phyloP scores from a whole-genome alignment of 345 rosid genomes.

The Litchi chinensis region DNA sequence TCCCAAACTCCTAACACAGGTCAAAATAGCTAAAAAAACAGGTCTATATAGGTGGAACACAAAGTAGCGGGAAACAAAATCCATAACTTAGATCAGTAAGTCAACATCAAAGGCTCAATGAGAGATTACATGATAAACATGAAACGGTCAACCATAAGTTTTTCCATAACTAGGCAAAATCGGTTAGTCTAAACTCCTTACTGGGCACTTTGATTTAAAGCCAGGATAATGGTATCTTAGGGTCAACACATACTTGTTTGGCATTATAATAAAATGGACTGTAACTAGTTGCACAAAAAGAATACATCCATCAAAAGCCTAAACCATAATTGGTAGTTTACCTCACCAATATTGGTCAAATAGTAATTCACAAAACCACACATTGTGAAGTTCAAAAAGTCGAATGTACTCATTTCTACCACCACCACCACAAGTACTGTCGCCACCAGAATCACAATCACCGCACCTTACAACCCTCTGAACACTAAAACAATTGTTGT shows the following conservation, averaged over 20 bases:
- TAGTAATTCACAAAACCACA: not conserved
- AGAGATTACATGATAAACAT: not conserved
- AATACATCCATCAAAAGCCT: not conserved
- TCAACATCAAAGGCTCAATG: not conserved
- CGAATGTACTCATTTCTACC: not conserved
- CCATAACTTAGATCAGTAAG: no score
- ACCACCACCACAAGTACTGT: not conserved
- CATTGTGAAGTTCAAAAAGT: not conserved
- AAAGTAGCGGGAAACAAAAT: no score
- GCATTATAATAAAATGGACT: not conserved
- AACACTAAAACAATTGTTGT: not conserved
- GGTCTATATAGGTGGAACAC: no score
- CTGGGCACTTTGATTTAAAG: not conserved
- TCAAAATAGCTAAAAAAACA: no score
- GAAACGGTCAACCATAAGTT: not conserved
- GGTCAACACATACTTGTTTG: not conserved
- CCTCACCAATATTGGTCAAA: not conserved
- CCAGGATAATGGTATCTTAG: not conserved
- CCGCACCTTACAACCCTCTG: not conserved
- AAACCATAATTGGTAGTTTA: not conserved
- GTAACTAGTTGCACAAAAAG: not conserved
- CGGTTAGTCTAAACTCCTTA: not conserved
- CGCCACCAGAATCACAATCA: constrained; percentile 1
- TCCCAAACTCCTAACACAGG: no score
- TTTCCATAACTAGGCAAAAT: not conserved